Evolutionary conservation across 805 yeast species (phyloP), one percentile per base, ranked within the genome.

Genomic region (Lachancea sp.): DNA sequence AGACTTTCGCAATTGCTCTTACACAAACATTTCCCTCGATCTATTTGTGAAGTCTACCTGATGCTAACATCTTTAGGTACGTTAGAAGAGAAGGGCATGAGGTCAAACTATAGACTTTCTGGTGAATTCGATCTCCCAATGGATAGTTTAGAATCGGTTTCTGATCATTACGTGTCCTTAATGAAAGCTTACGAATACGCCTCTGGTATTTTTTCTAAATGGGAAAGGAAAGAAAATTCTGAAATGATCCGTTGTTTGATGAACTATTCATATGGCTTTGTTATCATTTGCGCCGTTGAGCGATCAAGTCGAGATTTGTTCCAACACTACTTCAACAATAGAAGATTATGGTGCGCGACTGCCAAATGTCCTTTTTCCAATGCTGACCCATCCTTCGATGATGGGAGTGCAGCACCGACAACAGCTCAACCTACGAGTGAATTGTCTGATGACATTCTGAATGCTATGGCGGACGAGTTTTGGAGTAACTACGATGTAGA

Each of bases 401-500:
- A 15, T 6, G 9, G 12, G 16, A 20, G 21, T 16, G 16, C 12
- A 3, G 8, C 23, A 4, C 12, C n/a, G 21, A 17, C 12, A 7
- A 7, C 7, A 9, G 12, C 12, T 5, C 21, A 30, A n/a, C 12
- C 22, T 12, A 24, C 22, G 4, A 24, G 16, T 3, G 34, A 18
- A 9, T 13, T 34, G 11, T 29, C 42, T 2, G 39, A 40, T 12
- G 43, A 40, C 8, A 28, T 17, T 4, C 26, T 40, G 7, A 34
- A 35, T 15, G 19, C 21, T 17, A 28, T 40, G 28, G 39, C 43
- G 5, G 39, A 40, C 25, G 43, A 40, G 21, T 40, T 40, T 24
- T 40, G 43, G 43, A 29, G 19, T 17, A 35, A 29, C 22, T 40
- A 23, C 22, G 43, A 35, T 17, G 16, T 18, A 8, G 31, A 15